These are phyloP conservation scores for Saccharomycopsis selenospora DNA, from an alignment of 805 yeast genomes.

Conservation along the genomic window DNA sequence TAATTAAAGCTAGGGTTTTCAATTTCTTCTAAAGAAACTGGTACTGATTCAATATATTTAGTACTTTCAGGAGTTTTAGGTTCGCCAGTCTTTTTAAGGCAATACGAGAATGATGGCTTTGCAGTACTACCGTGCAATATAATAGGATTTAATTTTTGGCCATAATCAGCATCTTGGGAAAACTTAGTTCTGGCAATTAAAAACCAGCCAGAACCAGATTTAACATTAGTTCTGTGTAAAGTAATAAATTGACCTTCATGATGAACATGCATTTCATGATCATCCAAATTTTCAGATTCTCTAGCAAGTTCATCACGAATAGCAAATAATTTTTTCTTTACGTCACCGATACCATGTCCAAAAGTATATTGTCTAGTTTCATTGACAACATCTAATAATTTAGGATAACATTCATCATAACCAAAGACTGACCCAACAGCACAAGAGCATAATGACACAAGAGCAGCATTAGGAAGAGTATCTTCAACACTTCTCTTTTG, in stretches of 20 bases:
- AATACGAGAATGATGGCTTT: conserved; percentile 49
- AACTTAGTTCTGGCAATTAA: conserved; percentile 85
- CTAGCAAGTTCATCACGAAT: conserved; percentile 52
- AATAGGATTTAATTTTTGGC: conserved; percentile 52
- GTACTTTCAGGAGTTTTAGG: conserved; percentile 31
- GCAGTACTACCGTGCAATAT: conserved; percentile 54
- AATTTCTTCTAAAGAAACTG: conserved; percentile 52
- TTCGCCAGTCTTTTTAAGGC: conserved; percentile 48
- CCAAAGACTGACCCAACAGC: conserved; percentile 95
- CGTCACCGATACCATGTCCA: conserved; percentile 61
- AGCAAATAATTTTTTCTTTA: conserved; percentile 53
- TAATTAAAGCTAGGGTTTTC: conserved; percentile 41
- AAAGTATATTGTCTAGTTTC: conserved; percentile 60
- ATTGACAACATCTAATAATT: conserved; percentile 67
- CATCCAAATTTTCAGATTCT: conserved; percentile 39
- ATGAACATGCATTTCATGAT: conserved; percentile 89
- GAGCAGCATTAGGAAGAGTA: conserved; percentile 89
- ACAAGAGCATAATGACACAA: conserved; percentile 86
- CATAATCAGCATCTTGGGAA: conserved; percentile 31
- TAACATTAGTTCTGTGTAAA: conserved; percentile 76
- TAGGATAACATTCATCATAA: conserved; percentile 86
- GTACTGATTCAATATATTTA: conserved; percentile 50
- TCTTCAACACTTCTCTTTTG: conserved; percentile 92
- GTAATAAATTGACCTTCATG: conserved; percentile 91
- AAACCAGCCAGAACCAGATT: conserved; percentile 83